Evolutionary conservation across 2,329 filamentous ascomycete species (phyloP).

Genomic region (Ophiostoma pallidulum): DNA sequence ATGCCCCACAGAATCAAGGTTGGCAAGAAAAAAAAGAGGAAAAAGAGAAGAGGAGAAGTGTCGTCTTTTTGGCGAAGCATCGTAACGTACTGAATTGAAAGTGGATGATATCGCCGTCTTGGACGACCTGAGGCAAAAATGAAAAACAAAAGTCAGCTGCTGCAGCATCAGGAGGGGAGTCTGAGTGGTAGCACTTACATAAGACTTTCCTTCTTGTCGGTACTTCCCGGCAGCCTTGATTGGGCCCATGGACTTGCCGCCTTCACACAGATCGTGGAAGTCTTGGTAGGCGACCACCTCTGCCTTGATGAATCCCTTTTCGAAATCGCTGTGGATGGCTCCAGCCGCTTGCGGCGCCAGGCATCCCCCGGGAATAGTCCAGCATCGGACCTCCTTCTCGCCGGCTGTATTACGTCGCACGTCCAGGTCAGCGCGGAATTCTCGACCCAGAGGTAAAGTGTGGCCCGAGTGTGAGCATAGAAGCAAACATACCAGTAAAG

Average conservation of each 20-base stretch:
- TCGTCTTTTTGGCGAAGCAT: too few relatives aligned
- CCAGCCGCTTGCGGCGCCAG: conserved; percentile 94
- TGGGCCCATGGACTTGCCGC: conserved; percentile 34
- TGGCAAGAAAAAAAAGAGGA: background rate
- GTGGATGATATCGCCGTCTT: conserved; percentile 35
- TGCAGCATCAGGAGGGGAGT: too few relatives aligned
- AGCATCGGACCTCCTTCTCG: conserved; percentile 37
- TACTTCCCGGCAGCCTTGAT: conserved; percentile 38
- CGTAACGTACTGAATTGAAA: conserved; percentile 34
- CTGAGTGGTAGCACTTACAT: conserved; percentile 25
- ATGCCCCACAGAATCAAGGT: too few relatives aligned
- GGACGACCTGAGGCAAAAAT: conserved; percentile 24
- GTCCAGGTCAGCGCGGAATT: too few relatives aligned
- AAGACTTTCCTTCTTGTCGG: conserved; percentile 34
- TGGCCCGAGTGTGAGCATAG: too few relatives aligned
- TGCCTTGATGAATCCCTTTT: conserved; percentile 81
- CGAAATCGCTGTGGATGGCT: conserved; percentile 96
- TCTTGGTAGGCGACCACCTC: conserved; percentile 37
- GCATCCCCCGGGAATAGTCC: conserved; percentile 67
- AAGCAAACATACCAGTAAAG: conserved; percentile 27
- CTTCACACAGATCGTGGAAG: conserved; percentile 34
- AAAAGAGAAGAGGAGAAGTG: too few relatives aligned
- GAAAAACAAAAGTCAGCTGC: conserved; percentile 20
- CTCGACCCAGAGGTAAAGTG: too few relatives aligned
- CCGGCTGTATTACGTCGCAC: conserved; percentile 28